phyloP scores from a whole-genome alignment of 768 basidiomycete genomes.

The Filobasidium wieringae region DNA sequence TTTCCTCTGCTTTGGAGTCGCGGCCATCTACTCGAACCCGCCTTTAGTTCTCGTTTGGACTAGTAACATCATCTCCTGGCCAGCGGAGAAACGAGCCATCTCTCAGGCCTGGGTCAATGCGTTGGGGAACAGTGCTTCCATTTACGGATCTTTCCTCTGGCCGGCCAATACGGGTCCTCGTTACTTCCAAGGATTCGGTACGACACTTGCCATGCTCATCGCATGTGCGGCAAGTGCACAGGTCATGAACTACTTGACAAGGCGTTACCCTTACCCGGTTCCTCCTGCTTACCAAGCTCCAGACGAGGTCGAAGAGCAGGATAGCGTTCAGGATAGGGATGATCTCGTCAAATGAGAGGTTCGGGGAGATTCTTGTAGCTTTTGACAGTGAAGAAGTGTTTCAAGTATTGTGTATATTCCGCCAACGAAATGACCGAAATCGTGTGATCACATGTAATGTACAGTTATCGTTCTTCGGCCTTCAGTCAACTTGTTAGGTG shows the following conservation, averaged over 20 bases:
- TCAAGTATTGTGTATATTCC: too few species aligned
- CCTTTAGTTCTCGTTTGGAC: slow-evolving; percentile 36
- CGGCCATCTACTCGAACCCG: slow-evolving; percentile 31
- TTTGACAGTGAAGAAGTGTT: too few species aligned
- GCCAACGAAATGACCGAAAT: too few species aligned
- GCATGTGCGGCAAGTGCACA: slow-evolving; percentile 24
- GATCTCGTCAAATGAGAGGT: too few species aligned
- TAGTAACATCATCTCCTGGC: slow-evolving; percentile 33
- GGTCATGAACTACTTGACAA: slow-evolving; percentile 23
- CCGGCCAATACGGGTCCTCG: slow-evolving; percentile 29
- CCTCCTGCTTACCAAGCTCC: too few species aligned
- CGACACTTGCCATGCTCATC: slow-evolving; percentile 30
- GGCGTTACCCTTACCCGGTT: slow-evolving; percentile 32
- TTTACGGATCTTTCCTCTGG: slow-evolving; percentile 39
- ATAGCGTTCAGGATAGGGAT: too few species aligned
- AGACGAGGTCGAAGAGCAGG: too few species aligned
- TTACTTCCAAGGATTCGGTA: slow-evolving; percentile 35
- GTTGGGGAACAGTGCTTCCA: slow-evolving; percentile 15
- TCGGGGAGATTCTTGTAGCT: too few species aligned
- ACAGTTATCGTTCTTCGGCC: too few species aligned
- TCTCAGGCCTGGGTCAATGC: slow-evolving; percentile 37
- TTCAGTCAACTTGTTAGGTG: too few species aligned
- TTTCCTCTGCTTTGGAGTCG: slow-evolving; percentile 38
- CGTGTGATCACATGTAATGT: too few species aligned
- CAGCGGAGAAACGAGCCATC: slow-evolving; percentile 36